Base-by-base conservation (phyloP, 495 filamentous ascomycete genomes). In the Rhypophila decipiens region DNA sequence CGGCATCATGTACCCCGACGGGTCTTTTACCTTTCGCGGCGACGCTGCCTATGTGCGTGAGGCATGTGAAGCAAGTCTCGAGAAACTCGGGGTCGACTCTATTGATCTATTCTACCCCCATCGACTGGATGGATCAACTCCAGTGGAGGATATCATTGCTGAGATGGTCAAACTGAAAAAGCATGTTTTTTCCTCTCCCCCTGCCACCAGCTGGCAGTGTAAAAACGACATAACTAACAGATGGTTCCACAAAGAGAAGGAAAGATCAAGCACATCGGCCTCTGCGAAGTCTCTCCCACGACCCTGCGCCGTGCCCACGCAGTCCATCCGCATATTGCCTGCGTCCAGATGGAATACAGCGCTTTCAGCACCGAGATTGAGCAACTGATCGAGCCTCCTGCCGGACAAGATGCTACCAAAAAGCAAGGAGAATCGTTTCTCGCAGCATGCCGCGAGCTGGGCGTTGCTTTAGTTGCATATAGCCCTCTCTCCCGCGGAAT, bases 391-490 rank as follows among this genome's bases (percentile, higher is more conserved):
- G 7, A 23, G 19, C 19, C 17, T 37, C 41, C 24, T 20, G 23
- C 33, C 49, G 3, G 12, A 9, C 41, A 37, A 47, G 20, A 24
- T 21, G 2, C 7, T 13, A 7, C 27, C 27, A 31, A 31, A 7
- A 13, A 21, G 19, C 5, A 39, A 17, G 10, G 19, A 21, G 20
- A 39, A 19, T 39, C 36, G 9, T n/a, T 47, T 13, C 4, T 47
- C 11, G 31, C 27, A 88, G 50, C 50, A 2, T 61, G 58, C 44
- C 47, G 42, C 8, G 58, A 61, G 59, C 72, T 87, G n/a, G 68
- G 72, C 31, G 85, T 88, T 56, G 85, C 87, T 1, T 53, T 95
- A 18, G 61, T 91, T 24, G 89, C 87, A 8, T 74, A 75, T 53
- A 60, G 57, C 2, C 65, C 66, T n/a, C 39, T 69, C 17, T 53